These are phyloP conservation scores for Leccinum imitatum DNA, from an alignment of 768 basidiomycete genomes.

Conservation along the genomic window DNA sequence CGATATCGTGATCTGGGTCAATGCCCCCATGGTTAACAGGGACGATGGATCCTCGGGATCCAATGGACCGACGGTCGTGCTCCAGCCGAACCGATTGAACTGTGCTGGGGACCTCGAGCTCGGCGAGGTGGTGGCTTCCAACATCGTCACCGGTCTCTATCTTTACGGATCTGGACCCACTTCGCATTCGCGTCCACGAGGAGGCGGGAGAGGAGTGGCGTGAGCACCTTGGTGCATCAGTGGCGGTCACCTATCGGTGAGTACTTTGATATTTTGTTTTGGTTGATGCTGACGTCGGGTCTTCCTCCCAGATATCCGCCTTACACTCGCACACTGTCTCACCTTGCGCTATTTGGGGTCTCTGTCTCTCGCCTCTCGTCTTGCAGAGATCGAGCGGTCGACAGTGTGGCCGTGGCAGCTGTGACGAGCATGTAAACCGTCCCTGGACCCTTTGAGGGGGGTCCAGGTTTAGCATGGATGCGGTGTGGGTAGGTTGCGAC, in stretches of 20 bases:
- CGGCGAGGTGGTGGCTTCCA: constrained; percentile 29
- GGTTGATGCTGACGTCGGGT: neutral
- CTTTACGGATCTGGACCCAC: neutral
- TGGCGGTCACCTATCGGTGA: constrained; percentile 72
- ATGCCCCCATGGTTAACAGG: too few relatives aligned
- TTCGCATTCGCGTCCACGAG: neutral
- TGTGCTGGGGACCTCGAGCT: constrained; percentile 22
- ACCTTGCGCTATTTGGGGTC: neutral
- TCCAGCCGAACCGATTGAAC: constrained; percentile 30
- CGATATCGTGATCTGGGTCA: too few relatives aligned
- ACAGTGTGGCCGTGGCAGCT: neutral
- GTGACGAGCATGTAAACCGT: too few relatives aligned
- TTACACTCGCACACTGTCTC: neutral
- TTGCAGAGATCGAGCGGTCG: constrained; percentile 15
- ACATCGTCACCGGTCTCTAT: neutral
- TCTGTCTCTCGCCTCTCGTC: neutral
- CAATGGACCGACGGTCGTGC: neutral
- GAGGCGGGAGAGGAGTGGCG: constrained; percentile 23
- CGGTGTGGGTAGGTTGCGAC: too few relatives aligned
- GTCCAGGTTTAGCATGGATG: too few relatives aligned
- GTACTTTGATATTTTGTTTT: constrained; percentile 8
- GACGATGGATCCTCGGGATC: too few relatives aligned
- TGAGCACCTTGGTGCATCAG: constrained; percentile 56
- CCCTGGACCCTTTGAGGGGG: too few relatives aligned
- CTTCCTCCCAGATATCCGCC: neutral